Conservation (phyloP, 768 basidiomycete species). For the Leccinellum albellum region DNA sequence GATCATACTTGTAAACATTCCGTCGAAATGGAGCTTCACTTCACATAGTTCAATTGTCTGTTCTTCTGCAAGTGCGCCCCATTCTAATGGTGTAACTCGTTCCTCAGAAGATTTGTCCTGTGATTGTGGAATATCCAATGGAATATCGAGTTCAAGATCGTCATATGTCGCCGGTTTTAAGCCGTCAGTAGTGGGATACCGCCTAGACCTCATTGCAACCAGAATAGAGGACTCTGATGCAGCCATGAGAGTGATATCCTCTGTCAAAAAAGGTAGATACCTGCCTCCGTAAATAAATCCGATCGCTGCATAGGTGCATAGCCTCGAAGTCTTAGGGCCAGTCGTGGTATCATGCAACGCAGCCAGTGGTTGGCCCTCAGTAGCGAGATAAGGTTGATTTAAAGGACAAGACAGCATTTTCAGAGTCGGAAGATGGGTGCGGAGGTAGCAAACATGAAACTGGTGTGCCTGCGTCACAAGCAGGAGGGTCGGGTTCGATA, state of each 20-base stretch:
- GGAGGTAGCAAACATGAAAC: conserved; percentile 52
- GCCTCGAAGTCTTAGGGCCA: conserved; percentile 37
- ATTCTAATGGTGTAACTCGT: conserved; percentile 28
- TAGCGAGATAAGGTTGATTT: conserved; percentile 35
- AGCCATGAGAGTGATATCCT: too few relatives aligned
- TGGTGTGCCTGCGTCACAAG: conserved; percentile 64
- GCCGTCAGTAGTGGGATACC: conserved; percentile 40
- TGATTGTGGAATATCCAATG: conserved; percentile 24
- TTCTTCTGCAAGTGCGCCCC: conserved; percentile 62
- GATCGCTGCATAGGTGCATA: conserved; percentile 58
- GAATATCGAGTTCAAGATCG: conserved; percentile 40
- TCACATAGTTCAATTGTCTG: conserved; percentile 57
- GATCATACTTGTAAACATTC: conserved; percentile 40
- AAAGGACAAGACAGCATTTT: conserved; percentile 51
- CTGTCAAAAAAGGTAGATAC: neutral
- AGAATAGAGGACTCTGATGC: conserved; percentile 51
- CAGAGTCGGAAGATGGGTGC: conserved; percentile 40
- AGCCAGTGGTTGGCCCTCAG: conserved; percentile 33
- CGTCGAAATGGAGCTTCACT: conserved; percentile 50
- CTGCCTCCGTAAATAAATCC: conserved; percentile 59
- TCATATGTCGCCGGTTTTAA: conserved; percentile 27
- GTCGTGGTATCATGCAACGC: conserved; percentile 28
- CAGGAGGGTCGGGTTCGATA: conserved; percentile 53
- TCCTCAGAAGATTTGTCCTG: conserved; percentile 20
- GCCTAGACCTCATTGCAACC: conserved; percentile 59